Evolutionary conservation across 805 yeast genomes (phyloP).

Genomic region (Schizosaccharomyces osmophilus): DNA sequence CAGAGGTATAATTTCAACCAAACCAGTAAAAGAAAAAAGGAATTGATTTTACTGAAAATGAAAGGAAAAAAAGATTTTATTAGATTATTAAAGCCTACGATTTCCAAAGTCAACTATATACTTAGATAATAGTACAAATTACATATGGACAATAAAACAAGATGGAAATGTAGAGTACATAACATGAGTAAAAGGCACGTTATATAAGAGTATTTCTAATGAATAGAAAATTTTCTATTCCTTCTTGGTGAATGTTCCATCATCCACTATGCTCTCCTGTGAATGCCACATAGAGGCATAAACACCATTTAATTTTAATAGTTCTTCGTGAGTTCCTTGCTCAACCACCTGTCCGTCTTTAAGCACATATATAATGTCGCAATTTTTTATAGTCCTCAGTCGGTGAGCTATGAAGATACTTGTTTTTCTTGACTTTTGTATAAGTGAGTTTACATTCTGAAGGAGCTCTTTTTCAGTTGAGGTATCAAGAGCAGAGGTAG

Average conservation of each 20-base stretch:
- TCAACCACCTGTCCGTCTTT: conserved; percentile 59
- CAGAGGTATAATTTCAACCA: too few relatives aligned
- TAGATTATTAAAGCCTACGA: too few relatives aligned
- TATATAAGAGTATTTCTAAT: too few relatives aligned
- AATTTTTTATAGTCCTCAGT: conserved; percentile 6
- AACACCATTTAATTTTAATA: conserved; percentile 34
- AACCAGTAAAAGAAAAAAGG: too few relatives aligned
- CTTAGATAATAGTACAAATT: too few relatives aligned
- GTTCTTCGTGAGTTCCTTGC: conserved; percentile 56
- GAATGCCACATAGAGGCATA: conserved; percentile 53
- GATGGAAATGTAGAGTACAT: too few relatives aligned
- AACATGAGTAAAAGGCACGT: too few relatives aligned
- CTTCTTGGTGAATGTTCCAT: neutral
- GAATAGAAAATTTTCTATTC: neutral
- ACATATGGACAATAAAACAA: too few relatives aligned
- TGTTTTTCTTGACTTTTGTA: conserved; percentile 25
- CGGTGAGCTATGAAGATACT: conserved; percentile 85
- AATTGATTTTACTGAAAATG: too few relatives aligned
- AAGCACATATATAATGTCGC: conserved; percentile 78
- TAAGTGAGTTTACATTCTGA: conserved; percentile 44
- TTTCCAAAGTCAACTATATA: too few relatives aligned
- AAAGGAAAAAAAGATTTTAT: too few relatives aligned
- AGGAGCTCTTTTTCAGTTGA: conserved; percentile 77
- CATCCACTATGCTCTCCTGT: neutral
- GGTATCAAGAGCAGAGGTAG: conserved; percentile 66